Percentiles rank a stretch among this genome's conserved stretches.
Evolutionary conservation across 768 basidiomycete species (phyloP).

Genomic region (Suillus fuscotomentosus): DNA sequence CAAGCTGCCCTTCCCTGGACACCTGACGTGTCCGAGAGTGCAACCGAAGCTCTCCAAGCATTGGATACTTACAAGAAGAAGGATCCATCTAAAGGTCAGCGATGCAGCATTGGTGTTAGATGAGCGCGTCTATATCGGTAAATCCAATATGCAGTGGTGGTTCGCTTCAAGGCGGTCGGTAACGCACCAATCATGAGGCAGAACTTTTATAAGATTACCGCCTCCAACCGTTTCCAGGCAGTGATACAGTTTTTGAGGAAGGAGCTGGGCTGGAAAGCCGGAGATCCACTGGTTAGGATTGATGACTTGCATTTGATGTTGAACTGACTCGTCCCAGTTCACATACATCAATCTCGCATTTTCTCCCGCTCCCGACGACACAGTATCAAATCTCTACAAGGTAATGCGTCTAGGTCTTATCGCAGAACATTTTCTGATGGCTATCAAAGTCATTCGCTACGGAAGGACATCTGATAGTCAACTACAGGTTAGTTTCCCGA

Average conservation of each 20-base stretch:
- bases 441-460: slow-evolving; percentile 73
- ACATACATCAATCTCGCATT: slow-evolving; percentile 79
- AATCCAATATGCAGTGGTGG: slow-evolving; percentile 61
- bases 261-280: slow-evolving; percentile 83
- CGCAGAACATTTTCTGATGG: not conserved
- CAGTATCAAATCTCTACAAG: slow-evolving; percentile 69
- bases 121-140: not conserved
- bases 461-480: slow-evolving; percentile 87
- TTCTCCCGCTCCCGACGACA: slow-evolving; percentile 75
- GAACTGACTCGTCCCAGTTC: slow-evolving; percentile 41
- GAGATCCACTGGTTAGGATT: slow-evolving; percentile 74
- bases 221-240: slow-evolving; percentile 90
- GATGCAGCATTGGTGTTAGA: not conserved
- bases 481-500: slow-evolving; percentile 65
- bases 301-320: slow-evolving; percentile 49
- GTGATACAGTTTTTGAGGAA: slow-evolving; percentile 91
- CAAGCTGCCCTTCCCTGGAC: slow-evolving; percentile 31
- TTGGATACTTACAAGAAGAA: slow-evolving; percentile 87
- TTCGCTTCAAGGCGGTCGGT: slow-evolving; percentile 96
- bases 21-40: slow-evolving; percentile 30
- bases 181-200: slow-evolving; percentile 99
- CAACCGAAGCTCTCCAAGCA: slow-evolving; percentile 59
- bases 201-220: slow-evolving; percentile 97
- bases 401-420: slow-evolving; percentile 27
- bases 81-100: slow-evolving; percentile 71